Evolutionary conservation across 495 filamentous ascomycete species (phyloP).

Genomic region (Penicillium macrosclerotiorum): DNA sequence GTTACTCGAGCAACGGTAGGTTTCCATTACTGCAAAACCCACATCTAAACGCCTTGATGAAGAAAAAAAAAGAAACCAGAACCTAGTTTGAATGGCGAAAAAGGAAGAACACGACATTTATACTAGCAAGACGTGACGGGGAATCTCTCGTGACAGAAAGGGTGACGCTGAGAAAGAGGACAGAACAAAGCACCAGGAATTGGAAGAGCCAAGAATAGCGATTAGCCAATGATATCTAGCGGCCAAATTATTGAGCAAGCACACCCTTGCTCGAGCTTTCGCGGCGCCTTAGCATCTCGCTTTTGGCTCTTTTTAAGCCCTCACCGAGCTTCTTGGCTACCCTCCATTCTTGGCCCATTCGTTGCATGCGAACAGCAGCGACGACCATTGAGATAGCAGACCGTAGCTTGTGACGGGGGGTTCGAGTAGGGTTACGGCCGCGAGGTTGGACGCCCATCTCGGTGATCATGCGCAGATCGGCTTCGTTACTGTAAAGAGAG

Average conservation of each 20-base stretch:
- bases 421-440: slow-evolving; percentile 27
- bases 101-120: slow-evolving; percentile 9
- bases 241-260: slow-evolving; percentile 9
- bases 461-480: slow-evolving; percentile 78
- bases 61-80: slow-evolving; percentile 6
- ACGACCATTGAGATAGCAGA: slow-evolving; percentile 52
- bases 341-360: slow-evolving; percentile 51
- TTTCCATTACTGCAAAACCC: slow-evolving; percentile 1
- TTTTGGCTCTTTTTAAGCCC: slow-evolving; percentile 45
- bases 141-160: slow-evolving; percentile 30
- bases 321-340: slow-evolving; percentile 45
- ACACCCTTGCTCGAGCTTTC: slow-evolving; percentile 31
- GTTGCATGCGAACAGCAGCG: slow-evolving; percentile 54
- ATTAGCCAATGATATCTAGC: not conserved
- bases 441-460: slow-evolving; percentile 66
- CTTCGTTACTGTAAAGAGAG: slow-evolving; percentile 69
- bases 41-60: slow-evolving; percentile 5
- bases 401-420: slow-evolving; percentile 45
- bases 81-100: slow-evolving; percentile 1
- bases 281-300: slow-evolving; percentile 40
- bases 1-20: slow-evolving; percentile 11
- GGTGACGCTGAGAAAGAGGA: slow-evolving; percentile 22
- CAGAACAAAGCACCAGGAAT: slow-evolving; percentile 12
- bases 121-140: slow-evolving; percentile 27
- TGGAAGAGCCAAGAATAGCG: slow-evolving; percentile 8